Conservation (phyloP, 164 flowering plant genomes). For the Tetracentron sinense region DNA sequence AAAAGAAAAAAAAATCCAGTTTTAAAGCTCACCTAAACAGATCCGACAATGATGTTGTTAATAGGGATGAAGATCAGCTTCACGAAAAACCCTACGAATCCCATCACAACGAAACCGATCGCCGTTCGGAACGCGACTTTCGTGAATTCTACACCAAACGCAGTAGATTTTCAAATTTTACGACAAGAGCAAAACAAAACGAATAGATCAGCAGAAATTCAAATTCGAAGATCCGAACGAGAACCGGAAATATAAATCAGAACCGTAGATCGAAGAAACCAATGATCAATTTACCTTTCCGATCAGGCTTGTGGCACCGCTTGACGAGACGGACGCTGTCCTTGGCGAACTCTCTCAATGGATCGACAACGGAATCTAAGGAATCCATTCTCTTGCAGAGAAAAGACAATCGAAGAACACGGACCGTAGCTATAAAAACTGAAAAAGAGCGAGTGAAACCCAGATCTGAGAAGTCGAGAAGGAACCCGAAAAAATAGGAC, state of each 20-base stretch:
- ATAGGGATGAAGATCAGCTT: conserved; percentile 77
- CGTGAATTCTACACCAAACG: conserved; percentile 42
- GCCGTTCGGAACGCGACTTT: conserved; percentile 74
- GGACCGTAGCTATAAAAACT: no score
- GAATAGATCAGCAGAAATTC: not conserved
- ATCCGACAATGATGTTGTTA: conserved; percentile 73
- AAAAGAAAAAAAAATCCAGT: not conserved
- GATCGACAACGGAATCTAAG: conserved; percentile 52
- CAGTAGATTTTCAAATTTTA: not conserved
- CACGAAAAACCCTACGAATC: conserved; percentile 73
- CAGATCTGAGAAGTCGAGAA: no score
- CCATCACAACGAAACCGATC: conserved; percentile 75
- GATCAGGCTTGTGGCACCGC: conserved; percentile 73
- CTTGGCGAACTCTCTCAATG: conserved; percentile 58
- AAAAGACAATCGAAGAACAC: no score
- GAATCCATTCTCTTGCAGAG: conserved; percentile 59
- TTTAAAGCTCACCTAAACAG: conserved; percentile 34
- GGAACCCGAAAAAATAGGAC: no score
- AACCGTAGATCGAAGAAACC: not conserved
- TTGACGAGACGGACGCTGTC: conserved; percentile 67
- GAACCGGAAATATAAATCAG: not conserved
- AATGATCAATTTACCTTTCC: conserved; percentile 36
- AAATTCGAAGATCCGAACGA: not conserved
- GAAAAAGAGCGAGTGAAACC: no score
- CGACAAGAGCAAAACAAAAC: not conserved